Percentiles rank a stretch among this genome's conserved stretches.
Evolutionary conservation across 1,284 basidiomycete species (phyloP).

Genomic region (Boletus austroedulis): DNA sequence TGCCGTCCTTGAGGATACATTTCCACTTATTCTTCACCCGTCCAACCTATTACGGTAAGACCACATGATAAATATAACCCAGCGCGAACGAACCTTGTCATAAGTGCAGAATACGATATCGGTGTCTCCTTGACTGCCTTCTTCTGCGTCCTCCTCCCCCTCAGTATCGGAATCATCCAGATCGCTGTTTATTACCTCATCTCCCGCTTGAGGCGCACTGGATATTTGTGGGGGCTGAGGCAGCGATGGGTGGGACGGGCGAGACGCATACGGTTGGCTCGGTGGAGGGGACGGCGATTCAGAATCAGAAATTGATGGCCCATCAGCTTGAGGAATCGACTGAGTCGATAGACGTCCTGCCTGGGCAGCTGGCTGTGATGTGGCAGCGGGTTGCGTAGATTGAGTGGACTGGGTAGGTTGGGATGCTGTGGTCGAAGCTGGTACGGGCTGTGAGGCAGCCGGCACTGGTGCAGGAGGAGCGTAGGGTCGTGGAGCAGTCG

Average conservation of each 20-base stretch:
- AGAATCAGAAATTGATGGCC: constrained; percentile 51
- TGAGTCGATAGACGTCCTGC: constrained; percentile 26
- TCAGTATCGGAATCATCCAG: constrained; percentile 91
- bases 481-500: constrained; percentile 27
- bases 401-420: constrained; percentile 19
- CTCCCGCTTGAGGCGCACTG: constrained; percentile 40
- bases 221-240: constrained; percentile 48
- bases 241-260: constrained; percentile 56
- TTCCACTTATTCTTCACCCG: constrained; percentile 99
- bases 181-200: constrained; percentile 94
- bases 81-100: constrained; percentile 74
- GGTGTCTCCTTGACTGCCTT: constrained; percentile 66
- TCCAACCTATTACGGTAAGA: constrained; percentile 64
- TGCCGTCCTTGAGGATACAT: constrained; percentile 97
- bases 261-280: constrained; percentile 57
- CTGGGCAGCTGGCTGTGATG: constrained; percentile 17
- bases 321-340: constrained; percentile 69
- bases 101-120: constrained; percentile 99
- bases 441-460: constrained; percentile 11
- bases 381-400: constrained; percentile 1
- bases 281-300: constrained; percentile 63
- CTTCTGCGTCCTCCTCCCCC: constrained; percentile 72
- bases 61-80: not conserved
- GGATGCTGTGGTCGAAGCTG: constrained; percentile 15
- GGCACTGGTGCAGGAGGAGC: constrained; percentile 12